Base-by-base conservation (phyloP, 2,329 filamentous ascomycete genomes). In the Rhexocercosporidium sp. region DNA sequence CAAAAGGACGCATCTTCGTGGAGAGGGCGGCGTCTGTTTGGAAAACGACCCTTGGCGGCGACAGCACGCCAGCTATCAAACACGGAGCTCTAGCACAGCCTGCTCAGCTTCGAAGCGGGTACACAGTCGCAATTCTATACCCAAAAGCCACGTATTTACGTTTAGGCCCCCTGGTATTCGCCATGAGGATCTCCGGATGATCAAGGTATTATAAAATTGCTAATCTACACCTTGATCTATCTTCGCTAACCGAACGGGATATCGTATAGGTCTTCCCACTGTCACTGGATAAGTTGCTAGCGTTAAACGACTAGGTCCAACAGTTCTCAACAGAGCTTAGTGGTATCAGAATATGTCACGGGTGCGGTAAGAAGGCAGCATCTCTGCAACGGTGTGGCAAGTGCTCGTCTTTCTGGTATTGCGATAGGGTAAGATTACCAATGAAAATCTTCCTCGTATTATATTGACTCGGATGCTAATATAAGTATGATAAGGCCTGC, bases 1-100 rank as follows among this genome's bases (percentile, higher is more conserved):
- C 73, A 34, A 77, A 77, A 67, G 77, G 65, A 66, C 68, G 69
- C 8, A 64, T 77, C 46, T 79, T 79, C 46, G 67, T 65, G 7
- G 64, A 75, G 63, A 66, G 62, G 53, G 73, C 72, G 22, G 63
- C 31, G 44, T 62, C 51, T 70, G 62, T 27, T n/a, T 73, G 68
- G 65, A 62, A 18, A 20, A 64, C 34, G 0, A 25, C 54, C 31
- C n/a, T 27, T 31, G 68, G 71, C 22, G 57, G 54, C 20, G 70
- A 74, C 41, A 67, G 70, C 64, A 34, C 39, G 14, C 6, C 65
- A 49, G 64, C 61, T 8, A 49, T 71, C 16, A 41, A 69, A 27
- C 44, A 68, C 49, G 46, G 27, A 62, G 34, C 51, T 53, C 59
- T 74, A 29, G 46, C 66, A 7, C 49, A 66, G 4, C 69, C 65